Evolutionary conservation across 2,329 filamentous ascomycete genomes (phyloP).

Genomic region (Cercospora brassicicola): DNA sequence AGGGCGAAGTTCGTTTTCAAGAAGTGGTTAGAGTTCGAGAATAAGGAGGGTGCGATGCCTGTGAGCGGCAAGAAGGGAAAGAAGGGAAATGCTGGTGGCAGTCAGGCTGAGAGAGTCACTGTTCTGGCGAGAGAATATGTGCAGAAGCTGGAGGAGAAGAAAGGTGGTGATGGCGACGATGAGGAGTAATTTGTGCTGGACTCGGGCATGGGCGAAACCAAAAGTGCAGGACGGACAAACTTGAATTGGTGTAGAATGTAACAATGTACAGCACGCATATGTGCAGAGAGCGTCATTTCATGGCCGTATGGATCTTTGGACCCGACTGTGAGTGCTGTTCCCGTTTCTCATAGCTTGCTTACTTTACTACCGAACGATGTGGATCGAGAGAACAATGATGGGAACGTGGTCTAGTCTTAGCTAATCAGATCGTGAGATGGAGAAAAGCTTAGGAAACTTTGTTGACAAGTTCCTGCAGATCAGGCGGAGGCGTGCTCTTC

Average conservation of each 20-base stretch:
- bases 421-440: neutral
- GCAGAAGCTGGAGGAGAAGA: conserved; percentile 46
- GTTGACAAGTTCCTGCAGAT: neutral
- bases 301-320: neutral
- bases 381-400: no score
- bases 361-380: neutral
- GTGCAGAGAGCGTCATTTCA: neutral
- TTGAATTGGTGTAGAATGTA: neutral
- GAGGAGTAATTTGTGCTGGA: conserved; percentile 14
- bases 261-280: neutral
- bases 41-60: conserved; percentile 58
- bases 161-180: conserved; percentile 29
- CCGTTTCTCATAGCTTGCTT: neutral
- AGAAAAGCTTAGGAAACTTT: neutral
- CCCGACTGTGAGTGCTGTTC: neutral
- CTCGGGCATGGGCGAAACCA: neutral
- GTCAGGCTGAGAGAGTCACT: conserved; percentile 66
- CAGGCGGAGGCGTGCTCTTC: neutral
- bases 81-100: conserved; percentile 46
- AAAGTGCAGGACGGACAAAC: neutral
- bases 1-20: conserved; percentile 87
- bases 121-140: conserved; percentile 71
- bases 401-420: neutral
- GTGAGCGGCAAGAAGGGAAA: conserved; percentile 33
- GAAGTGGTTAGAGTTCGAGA: conserved; percentile 88